phyloP scores from a whole-genome alignment of 1,284 basidiomycete species.

The Tremellales sp. region DNA sequence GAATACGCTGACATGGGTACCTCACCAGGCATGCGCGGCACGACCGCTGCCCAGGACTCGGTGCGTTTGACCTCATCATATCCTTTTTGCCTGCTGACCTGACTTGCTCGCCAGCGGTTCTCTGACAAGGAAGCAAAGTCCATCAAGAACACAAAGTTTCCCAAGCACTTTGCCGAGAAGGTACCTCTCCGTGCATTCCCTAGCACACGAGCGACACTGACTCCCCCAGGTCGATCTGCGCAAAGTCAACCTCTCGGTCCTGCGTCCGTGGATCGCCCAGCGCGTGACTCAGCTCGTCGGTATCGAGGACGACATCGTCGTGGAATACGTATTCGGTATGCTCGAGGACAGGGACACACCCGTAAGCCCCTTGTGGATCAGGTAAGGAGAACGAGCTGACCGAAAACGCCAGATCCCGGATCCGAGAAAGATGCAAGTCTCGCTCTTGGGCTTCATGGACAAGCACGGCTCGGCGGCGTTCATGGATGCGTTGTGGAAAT shows the following conservation, averaged over 20 bases:
- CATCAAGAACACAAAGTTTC: conserved; percentile 85
- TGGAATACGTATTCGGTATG: conserved; percentile 91
- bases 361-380: conserved; percentile 52
- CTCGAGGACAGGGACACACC: conserved; percentile 78
- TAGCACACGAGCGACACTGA: conserved; percentile 8
- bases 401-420: conserved; percentile 65
- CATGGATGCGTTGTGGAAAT: conserved; percentile 82
- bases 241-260: conserved; percentile 72
- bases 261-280: conserved; percentile 90
- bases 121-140: conserved; percentile 91
- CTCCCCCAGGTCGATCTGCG: conserved; percentile 76
- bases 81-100: neutral
- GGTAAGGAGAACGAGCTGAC: neutral
- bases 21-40: conserved; percentile 35
- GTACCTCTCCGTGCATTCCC: conserved; percentile 50
- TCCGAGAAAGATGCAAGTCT: conserved; percentile 92
- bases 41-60: conserved; percentile 37
- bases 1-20: too few relatives aligned
- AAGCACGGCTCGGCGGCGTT: conserved; percentile 66
- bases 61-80: conserved; percentile 15
- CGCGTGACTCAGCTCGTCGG: conserved; percentile 85
- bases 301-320: conserved; percentile 93
- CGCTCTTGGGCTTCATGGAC: conserved; percentile 82
- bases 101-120: conserved; percentile 57
- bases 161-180: conserved; percentile 82